phyloP scores from a whole-genome alignment of 2,329 filamentous ascomycete species.

The Penicillium corylophilum region DNA sequence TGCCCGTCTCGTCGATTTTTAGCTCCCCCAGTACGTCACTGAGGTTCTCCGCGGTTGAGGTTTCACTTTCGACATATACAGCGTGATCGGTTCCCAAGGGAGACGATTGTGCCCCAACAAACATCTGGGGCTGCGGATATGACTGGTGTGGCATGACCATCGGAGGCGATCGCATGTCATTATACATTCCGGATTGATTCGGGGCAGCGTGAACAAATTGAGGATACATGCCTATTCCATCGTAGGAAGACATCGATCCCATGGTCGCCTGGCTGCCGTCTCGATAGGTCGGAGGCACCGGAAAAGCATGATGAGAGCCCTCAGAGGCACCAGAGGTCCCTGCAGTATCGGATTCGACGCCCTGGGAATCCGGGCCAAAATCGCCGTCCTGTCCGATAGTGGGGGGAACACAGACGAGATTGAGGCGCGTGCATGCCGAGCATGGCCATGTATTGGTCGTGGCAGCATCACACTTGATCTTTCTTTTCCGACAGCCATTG shows the following conservation, averaged over 20 bases:
- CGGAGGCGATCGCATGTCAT: slow-evolving; percentile 30
- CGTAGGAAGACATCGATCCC: slow-evolving; percentile 47
- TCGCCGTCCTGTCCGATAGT: slow-evolving; percentile 72
- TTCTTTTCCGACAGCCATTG: slow-evolving; percentile 88
- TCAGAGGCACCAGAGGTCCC: slow-evolving; percentile 43
- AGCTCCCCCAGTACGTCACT: slow-evolving; percentile 80
- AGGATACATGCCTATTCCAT: slow-evolving; percentile 41
- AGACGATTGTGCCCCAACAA: slow-evolving; percentile 25
- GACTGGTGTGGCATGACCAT: slow-evolving; percentile 31
- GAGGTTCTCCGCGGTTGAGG: slow-evolving; percentile 69
- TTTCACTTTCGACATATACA: slow-evolving; percentile 59
- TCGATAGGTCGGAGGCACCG: slow-evolving; percentile 48
- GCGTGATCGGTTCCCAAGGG: slow-evolving; percentile 41
- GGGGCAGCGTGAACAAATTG: slow-evolving; percentile 35
- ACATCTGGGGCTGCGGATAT: slow-evolving; percentile 31
- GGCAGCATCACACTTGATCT: slow-evolving; percentile 97
- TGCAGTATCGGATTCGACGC: slow-evolving; percentile 25
- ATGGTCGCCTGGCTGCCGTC: slow-evolving; percentile 53
- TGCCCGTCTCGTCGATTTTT: slow-evolving; percentile 81
- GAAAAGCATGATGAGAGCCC: slow-evolving; percentile 53
- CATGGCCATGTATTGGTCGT: slow-evolving; percentile 98
- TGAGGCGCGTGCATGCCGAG: slow-evolving; percentile 86
- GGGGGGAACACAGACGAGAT: slow-evolving; percentile 88
- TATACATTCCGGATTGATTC: slow-evolving; percentile 31
- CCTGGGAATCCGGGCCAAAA: slow-evolving; percentile 29